Evolutionary conservation across 257 asterid species (phyloP).

Genomic region (Primulina tabacum): DNA sequence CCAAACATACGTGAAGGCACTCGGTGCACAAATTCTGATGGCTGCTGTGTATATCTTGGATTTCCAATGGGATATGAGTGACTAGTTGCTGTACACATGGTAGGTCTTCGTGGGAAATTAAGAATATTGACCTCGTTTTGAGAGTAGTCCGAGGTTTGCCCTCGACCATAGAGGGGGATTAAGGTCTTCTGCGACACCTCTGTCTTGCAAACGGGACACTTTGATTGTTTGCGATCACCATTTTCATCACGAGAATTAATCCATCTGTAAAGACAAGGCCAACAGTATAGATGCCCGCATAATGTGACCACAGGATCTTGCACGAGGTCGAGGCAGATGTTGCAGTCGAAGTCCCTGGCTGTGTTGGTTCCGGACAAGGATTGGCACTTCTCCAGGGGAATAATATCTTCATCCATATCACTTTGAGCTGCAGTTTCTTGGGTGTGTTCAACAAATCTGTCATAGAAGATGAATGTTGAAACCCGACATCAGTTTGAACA

Average conservation of each 20-base stretch:
- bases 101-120: constrained; percentile 56
- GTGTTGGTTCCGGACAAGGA: constrained; percentile 37
- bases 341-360: constrained; percentile 61
- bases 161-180: constrained; percentile 74
- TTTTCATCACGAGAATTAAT: constrained; percentile 38
- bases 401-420: constrained; percentile 19
- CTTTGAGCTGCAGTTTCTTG: constrained; percentile 26
- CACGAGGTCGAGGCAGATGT: constrained; percentile 65
- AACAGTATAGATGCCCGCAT: constrained; percentile 87
- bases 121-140: constrained; percentile 31
- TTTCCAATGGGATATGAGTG: constrained; percentile 27
- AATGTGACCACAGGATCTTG: constrained; percentile 77
- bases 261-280: constrained; percentile 91
- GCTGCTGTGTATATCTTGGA: constrained; percentile 19
- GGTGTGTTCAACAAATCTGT: constrained; percentile 3
- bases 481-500: background rate
- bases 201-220: constrained; percentile 76
- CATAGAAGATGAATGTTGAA: background rate
- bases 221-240: constrained; percentile 37
- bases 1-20: background rate
- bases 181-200: constrained; percentile 52
- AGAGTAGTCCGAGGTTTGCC: constrained; percentile 34
- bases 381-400: constrained; percentile 32
- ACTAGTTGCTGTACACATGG: constrained; percentile 10
- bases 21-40: background rate